Evolutionary conservation across 2,329 filamentous ascomycete species (phyloP).

Genomic region (Fusarium graminum): DNA sequence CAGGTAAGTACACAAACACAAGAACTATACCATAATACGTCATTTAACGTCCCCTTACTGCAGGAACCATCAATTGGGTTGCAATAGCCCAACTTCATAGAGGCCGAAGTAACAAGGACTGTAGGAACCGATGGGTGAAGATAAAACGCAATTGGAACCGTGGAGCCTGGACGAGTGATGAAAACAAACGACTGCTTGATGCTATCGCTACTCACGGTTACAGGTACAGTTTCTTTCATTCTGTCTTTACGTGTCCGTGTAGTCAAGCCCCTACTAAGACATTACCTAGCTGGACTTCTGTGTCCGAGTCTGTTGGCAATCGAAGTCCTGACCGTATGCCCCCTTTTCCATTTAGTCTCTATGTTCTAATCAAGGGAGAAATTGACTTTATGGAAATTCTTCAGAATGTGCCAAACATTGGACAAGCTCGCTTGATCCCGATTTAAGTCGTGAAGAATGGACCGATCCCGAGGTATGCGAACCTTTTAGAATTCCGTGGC

Average conservation of each 20-base stretch:
- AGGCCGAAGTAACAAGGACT: conserved; percentile 15
- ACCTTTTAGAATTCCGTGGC: conserved; percentile 3
- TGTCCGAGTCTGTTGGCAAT: conserved; percentile 15
- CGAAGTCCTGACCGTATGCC: conserved; percentile 11
- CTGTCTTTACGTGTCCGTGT: conserved; percentile 2
- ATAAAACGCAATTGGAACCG: conserved; percentile 16
- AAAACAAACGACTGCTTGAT: conserved; percentile 9
- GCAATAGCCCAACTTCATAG: conserved; percentile 10
- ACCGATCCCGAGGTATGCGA: conserved; percentile 12
- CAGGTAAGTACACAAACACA: conserved; percentile 8
- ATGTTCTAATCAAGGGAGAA: not conserved
- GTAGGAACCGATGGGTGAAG: conserved; percentile 15
- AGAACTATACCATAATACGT: conserved; percentile 1
- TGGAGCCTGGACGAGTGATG: conserved; percentile 11
- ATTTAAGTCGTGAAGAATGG: conserved; percentile 10
- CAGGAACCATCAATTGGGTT: conserved; percentile 15
- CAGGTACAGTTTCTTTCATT: conserved; percentile 8
- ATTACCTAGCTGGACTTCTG: conserved; percentile 10
- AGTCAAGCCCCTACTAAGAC: conserved; percentile 2
- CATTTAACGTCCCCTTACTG: conserved; percentile 4
- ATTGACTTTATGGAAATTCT: not conserved
- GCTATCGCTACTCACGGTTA: conserved; percentile 10
- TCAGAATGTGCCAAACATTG: conserved; percentile 17
- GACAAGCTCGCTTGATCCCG: conserved; percentile 16
- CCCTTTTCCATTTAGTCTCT: conserved; percentile 1